These are phyloP conservation scores for Lineolata rhizophorae DNA, from an alignment of 495 filamentous ascomycete genomes.

Conservation along the genomic window DNA sequence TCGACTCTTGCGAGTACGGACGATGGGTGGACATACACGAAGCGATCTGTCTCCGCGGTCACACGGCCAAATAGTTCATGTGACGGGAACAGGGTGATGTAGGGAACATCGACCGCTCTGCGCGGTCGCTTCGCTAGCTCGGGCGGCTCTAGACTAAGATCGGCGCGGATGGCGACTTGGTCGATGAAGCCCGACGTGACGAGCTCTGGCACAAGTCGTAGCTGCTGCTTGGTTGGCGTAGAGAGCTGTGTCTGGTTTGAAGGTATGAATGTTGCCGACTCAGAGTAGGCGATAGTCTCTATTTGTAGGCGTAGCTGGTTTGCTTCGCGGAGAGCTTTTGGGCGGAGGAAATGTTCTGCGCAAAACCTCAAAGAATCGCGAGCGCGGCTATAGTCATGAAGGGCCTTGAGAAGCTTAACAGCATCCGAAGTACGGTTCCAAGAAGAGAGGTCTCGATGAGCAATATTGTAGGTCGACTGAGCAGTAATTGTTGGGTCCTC, in stretches of 20 bases:
- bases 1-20: conserved; percentile 52
- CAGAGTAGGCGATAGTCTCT: conserved; percentile 50
- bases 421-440: conserved; percentile 67
- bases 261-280: conserved; percentile 44
- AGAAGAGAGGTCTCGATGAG: conserved; percentile 58
- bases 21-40: conserved; percentile 70
- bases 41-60: conserved; percentile 13
- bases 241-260: conserved; percentile 35
- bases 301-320: conserved; percentile 66
- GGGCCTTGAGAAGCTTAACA: conserved; percentile 72
- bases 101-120: conserved; percentile 73
- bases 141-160: conserved; percentile 54
- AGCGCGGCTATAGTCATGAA: conserved; percentile 63
- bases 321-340: conserved; percentile 70
- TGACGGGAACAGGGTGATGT: conserved; percentile 64
- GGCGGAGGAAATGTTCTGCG: conserved; percentile 56
- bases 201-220: conserved; percentile 74
- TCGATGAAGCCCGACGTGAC: conserved; percentile 86
- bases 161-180: conserved; percentile 82
- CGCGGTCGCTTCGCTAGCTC: conserved; percentile 47
- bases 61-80: conserved; percentile 10
- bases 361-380: conserved; percentile 50
- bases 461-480: conserved; percentile 49
- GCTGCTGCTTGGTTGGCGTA: conserved; percentile 44
- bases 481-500: too few relatives aligned